Conservation (phyloP, 1,139 yeast species). For the Taphrina deformans region DNA sequence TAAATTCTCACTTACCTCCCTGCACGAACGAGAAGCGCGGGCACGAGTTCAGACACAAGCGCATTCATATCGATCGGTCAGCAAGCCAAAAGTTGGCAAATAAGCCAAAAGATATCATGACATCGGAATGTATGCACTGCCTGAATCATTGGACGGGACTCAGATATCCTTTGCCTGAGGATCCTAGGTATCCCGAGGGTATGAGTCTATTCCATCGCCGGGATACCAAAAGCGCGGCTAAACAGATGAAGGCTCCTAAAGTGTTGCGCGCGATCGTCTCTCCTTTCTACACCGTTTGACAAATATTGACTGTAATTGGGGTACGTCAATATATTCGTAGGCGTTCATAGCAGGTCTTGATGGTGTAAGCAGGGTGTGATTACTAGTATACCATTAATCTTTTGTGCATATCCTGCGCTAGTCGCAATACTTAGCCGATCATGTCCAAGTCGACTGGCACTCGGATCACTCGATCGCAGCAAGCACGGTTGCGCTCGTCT, state of each 20-base stretch:
- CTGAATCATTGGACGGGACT: constrained; percentile 9
- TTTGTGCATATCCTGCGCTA: no score
- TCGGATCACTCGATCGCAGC: not conserved
- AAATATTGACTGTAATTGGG: not conserved
- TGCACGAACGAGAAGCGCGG: constrained; percentile 25
- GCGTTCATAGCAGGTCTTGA: no score
- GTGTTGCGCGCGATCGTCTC: not conserved
- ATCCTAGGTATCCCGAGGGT: constrained; percentile 12
- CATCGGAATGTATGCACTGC: constrained; percentile 14
- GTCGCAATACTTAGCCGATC: not conserved
- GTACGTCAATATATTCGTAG: no score
- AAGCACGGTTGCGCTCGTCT: no score
- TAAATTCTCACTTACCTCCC: not conserved
- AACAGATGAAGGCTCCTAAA: constrained; percentile 6
- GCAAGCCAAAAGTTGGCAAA: constrained; percentile 10
- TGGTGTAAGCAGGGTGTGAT: not conserved
- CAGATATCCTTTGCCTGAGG: constrained; percentile 9
- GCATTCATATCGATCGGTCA: constrained; percentile 4
- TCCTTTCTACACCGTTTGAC: not conserved
- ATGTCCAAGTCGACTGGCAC: not conserved
- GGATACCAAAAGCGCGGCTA: not conserved
- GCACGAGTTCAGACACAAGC: constrained; percentile 17
- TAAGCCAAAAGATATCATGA: constrained; percentile 15
- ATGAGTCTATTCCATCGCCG: constrained; percentile 8
- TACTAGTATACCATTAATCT: not conserved